These are phyloP conservation scores for Pythium aphanidermatum DNA, from an alignment of 352 stramenopile species.

Conservation along the genomic window DNA sequence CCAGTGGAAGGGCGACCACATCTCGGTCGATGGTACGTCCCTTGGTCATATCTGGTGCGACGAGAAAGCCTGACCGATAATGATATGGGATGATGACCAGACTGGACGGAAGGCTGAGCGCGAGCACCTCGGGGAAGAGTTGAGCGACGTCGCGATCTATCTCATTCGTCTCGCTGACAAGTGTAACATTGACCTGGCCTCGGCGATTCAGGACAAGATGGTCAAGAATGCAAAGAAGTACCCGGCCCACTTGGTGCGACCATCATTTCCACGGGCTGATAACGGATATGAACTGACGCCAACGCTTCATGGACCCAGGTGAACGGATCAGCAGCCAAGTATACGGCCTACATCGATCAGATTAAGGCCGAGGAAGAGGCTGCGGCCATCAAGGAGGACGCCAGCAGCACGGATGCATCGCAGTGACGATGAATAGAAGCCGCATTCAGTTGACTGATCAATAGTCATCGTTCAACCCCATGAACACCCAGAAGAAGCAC, in stretches of 20 bases:
- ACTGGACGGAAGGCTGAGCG: constrained; percentile 68
- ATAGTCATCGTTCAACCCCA: too few relatives aligned
- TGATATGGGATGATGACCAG: constrained; percentile 14
- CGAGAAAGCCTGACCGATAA: not conserved
- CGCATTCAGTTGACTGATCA: too few relatives aligned
- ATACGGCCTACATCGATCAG: constrained; percentile 8
- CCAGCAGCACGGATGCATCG: too few relatives aligned
- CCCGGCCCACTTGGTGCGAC: constrained; percentile 29
- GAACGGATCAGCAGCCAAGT: constrained; percentile 5
- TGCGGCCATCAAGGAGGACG: not conserved
- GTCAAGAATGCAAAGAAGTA: constrained; percentile 86
- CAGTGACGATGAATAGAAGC: too few relatives aligned
- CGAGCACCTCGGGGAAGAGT: constrained; percentile 92
- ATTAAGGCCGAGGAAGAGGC: not conserved
- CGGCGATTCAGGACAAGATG: constrained; percentile 90
- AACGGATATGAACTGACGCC: not conserved
- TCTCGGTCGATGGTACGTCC: constrained; percentile 9
- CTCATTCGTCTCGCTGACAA: constrained; percentile 89
- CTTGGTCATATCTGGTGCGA: not conserved
- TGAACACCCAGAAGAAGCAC: too few relatives aligned
- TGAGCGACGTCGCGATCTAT: constrained; percentile 97
- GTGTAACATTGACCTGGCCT: constrained; percentile 85
- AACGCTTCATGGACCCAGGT: too few relatives aligned
- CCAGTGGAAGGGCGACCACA: constrained; percentile 74
- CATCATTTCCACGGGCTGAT: too few relatives aligned